A percentile compares a stretch with the other conserved stretches of the same genome.
phyloP scores from a whole-genome alignment of 1,284 basidiomycete species.

The Rhodofomes roseus region DNA sequence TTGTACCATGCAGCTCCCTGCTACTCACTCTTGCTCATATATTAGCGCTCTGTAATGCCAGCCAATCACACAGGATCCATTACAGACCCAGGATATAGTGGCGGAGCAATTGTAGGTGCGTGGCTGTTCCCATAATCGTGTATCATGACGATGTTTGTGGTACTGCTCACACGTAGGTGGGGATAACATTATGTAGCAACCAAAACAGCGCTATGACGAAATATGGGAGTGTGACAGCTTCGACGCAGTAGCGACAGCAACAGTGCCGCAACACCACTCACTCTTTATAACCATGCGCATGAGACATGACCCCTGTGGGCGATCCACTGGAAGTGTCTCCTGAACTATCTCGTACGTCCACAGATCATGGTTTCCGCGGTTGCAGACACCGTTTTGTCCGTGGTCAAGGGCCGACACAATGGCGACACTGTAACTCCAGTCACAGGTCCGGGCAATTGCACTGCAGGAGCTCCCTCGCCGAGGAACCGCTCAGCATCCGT shows the following conservation, averaged over 20 bases:
- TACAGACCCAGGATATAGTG: not conserved
- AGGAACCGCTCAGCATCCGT: not conserved
- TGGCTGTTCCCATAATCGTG: not conserved
- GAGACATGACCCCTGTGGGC: too few species aligned
- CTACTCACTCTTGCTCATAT: not conserved
- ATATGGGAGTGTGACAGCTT: not conserved
- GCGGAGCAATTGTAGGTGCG: not conserved
- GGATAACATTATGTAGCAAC: not conserved
- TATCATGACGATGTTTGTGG: not conserved
- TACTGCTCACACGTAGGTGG: not conserved
- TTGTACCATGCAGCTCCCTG: not conserved
- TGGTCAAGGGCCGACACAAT: not conserved
- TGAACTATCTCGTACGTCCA: too few species aligned
- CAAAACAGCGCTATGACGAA: not conserved
- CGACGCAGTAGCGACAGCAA: not conserved
- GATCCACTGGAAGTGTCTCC: too few species aligned
- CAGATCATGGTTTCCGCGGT: not conserved
- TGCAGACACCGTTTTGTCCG: not conserved
- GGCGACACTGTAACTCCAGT: not conserved
- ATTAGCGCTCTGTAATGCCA: conserved; percentile 2
- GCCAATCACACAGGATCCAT: not conserved
- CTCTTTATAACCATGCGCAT: too few species aligned
- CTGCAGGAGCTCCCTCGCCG: too few species aligned
- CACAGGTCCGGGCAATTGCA: not conserved
- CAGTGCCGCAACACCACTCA: too few species aligned